Evolutionary conservation across 2,329 filamentous ascomycete species (phyloP), one percentile per base, ranked within the genome.

Genomic region (Magnaporthiopsis incrustans): DNA sequence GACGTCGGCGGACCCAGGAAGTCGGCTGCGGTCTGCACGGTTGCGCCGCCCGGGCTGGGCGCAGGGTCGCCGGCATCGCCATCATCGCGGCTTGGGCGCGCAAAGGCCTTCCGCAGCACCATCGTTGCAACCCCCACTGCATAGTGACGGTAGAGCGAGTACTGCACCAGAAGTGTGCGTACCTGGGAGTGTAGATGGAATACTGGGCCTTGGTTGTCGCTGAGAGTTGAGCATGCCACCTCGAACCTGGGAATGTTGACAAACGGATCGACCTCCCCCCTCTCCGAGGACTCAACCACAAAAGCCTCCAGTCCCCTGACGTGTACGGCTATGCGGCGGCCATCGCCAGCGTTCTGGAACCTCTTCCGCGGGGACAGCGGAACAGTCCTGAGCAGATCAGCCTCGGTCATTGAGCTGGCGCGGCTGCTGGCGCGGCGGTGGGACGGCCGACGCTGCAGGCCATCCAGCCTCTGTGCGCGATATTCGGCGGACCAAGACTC

Each of bases 141-240:
- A 72, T 97, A 99, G 73, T 97, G 93, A 4, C 93, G 89, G 74
- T 96, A 97, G 0, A 99, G 83, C 0, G 96, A 99, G 73, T 98
- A 98, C 62, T 96, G 89, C 10, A 96, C 72, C 66, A 91, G 86
- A 2, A 99, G 77, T 7, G 90, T 91, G 68, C 89, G 89, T 26
- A 95, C 83, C 63, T 90, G 85, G 0, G 91, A 90, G 68, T 96
- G 92, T 58, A 98, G 77, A 72, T 98, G 92, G 71, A 97, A 91
- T 7, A 97, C 82, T 0, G 92, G 90, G 0, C 93, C 94, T 71
- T 96, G 91, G 35, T 85, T 85, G 74, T 99, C 95, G 68, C 91
- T 96, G 4, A 87, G 82, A 0, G 95, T 96, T 33, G 89, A 92
- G 64, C 98, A 84, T 1, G 91, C 89, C 33, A 97, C 81, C 73